Base-by-base conservation (phyloP, 768 basidiomycete genomes). In the Heimioporus sp. region DNA sequence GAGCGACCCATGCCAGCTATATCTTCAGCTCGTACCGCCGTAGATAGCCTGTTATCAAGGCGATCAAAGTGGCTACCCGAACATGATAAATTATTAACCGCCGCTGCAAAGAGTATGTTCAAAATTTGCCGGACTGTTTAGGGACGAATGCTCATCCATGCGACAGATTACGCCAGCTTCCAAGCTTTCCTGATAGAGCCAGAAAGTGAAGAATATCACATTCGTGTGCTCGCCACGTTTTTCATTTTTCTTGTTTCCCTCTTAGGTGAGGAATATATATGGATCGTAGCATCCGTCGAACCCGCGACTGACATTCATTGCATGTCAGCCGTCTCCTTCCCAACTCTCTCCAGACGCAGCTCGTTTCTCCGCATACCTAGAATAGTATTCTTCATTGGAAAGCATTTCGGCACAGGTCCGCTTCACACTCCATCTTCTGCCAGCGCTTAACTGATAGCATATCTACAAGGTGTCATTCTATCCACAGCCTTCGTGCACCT, bases 401-500 rank as follows among this genome's bases (percentile, higher is more conserved):
- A 91, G 61, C 90, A 92, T 64, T 91, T 92, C 59, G 90, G 90
- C 34, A 92, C 90, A 13, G 82, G 84, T 81, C 12, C 2, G 58
- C 49, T 46, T 36, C 4, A 37, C 20, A 32, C 2, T n/a, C 13
- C 35, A 3, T 30, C 24, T 15, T 6, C 10, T 31, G 4, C 10
- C 28, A n/a, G 13, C 34, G 19, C 35, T 24, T 53, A 12, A 49
- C 19, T 24, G 35, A 46, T 24, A 24, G 5, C 15, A 10, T 16
- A 7, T 19, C 12, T 8, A 20, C n/a, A 51, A 80, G 89, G 89
- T 11, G 88, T 90, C 13, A 92, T 92, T 32, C 66, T 92, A 5
- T 83, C 90, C 4, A 92, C 90, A 0, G 90, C 88, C 0, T 92
- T 92, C 58, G 83, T 86, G 16, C 90, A 92, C 65, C 73, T 92